Base-by-base conservation (phyloP, 441 rosid genomes). In the Croton setiger region DNA sequence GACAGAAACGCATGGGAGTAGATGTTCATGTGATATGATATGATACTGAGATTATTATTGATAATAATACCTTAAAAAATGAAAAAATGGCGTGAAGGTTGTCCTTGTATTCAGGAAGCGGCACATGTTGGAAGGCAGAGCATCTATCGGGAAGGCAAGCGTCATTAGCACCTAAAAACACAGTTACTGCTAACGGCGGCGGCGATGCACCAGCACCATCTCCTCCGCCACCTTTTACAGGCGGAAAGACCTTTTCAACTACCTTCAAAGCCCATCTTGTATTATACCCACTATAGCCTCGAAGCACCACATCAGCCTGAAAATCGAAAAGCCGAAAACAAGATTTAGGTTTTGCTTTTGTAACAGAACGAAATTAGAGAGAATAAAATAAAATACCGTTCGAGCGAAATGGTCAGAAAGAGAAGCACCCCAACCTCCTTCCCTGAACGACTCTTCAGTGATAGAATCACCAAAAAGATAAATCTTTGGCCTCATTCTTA, bases 151-250 rank as follows among this genome's bases (percentile, higher is more conserved):
- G 73, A 60, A 92, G 91, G 67, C 89, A 88, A 47, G 98, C 98
- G 80, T 94, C 98, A 68, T 94, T 92, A 44, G 98, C 98, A 67
- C 98, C 98, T 53, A 94, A 87, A 77, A 94, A 94, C 63, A 27
- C 31, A 27, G 31, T 27, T 27, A 27, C 2, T 2, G 31, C 31
- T 27, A 27, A 27, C 31, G 31, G 31, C 31, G 31, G 31, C 2
- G 2, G 31, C 31, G 31, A 27, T 27, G 31, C 31, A 27, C 31
- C n/a, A n/a, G n/a, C 31, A 1, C 31, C 31, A 27, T 27, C 31
- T 27, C 31, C 31, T 27, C 31, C 31, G 2, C 2, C 31, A 2
- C 31, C 31, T 27, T 27, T 27, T 27, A 27, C 31, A 27, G 31
- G 31, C 2, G 31, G 31, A 27, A 27, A 27, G 31, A 27, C 31